Conservation (phyloP, 2,329 filamentous ascomycete species). For the Fusarium palustre region DNA sequence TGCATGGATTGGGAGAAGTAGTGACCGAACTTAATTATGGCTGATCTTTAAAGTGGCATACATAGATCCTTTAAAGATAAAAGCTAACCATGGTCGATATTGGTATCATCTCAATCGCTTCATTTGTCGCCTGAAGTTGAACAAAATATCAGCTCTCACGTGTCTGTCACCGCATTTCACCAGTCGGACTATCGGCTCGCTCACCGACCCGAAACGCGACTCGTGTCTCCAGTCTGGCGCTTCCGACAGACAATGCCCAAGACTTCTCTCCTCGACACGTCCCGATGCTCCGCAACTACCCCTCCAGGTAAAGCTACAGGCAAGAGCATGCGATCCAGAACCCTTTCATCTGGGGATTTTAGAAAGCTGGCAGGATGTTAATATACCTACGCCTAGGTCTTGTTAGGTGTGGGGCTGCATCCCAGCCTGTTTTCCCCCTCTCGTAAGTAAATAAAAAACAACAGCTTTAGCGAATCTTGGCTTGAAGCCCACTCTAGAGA, state of each 20-base stretch:
- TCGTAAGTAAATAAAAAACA: conserved; percentile 26
- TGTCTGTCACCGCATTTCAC: conserved; percentile 1
- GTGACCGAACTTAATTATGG: conserved; percentile 6
- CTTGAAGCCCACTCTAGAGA: conserved; percentile 18
- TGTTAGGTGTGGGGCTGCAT: conserved; percentile 23
- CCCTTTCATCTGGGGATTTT: neutral
- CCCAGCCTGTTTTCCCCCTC: conserved; percentile 1
- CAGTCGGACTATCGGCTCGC: conserved; percentile 25
- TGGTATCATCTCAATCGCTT: neutral
- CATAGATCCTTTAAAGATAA: conserved; percentile 5
- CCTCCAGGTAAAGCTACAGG: conserved; percentile 20
- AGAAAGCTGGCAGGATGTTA: neutral
- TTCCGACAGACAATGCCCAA: conserved; percentile 4
- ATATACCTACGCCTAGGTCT: conserved; percentile 25
- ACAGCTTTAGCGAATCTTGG: conserved; percentile 13
- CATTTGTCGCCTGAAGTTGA: neutral
- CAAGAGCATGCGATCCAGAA: conserved; percentile 15
- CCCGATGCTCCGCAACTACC: conserved; percentile 27
- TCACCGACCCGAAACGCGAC: conserved; percentile 33
- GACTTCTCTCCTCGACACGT: conserved; percentile 11
- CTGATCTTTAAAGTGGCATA: conserved; percentile 16
- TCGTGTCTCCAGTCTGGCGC: conserved; percentile 25
- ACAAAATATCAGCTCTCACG: neutral
- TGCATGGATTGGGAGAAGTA: conserved; percentile 5
- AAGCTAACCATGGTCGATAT: neutral